Evolutionary conservation across 306 rosid genomes (phyloP).

Genomic region (Cyamopsis tetragonoloba): DNA sequence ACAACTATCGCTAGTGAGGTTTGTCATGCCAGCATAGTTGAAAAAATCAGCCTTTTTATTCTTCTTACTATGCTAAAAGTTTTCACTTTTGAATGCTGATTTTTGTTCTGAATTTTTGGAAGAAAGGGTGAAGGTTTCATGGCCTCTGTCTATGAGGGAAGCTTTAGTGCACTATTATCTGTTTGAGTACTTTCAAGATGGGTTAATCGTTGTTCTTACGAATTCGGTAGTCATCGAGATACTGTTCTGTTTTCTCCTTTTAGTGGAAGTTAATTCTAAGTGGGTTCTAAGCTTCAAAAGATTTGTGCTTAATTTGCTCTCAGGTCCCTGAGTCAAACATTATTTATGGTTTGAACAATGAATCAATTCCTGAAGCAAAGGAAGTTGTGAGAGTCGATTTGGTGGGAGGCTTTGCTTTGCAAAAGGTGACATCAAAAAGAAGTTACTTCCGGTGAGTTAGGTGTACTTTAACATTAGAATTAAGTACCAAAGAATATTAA

Average conservation of each 20-base stretch:
- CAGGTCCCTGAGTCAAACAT: constrained; percentile 55
- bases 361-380: constrained; percentile 54
- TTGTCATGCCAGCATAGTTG: constrained; percentile 25
- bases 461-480: neutral
- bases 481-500: too few species aligned
- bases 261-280: neutral
- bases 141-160: constrained; percentile 86
- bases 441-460: constrained; percentile 78
- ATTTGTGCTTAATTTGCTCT: constrained; percentile 8
- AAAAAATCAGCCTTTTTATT: neutral
- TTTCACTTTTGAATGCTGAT: constrained; percentile 32
- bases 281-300: constrained; percentile 9
- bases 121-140: constrained; percentile 83
- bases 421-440: constrained; percentile 63
- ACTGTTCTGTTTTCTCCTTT: neutral
- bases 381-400: constrained; percentile 67
- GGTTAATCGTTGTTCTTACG: constrained; percentile 59
- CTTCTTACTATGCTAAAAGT: neutral
- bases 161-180: constrained; percentile 62
- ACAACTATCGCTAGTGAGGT: constrained; percentile 82
- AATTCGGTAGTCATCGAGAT: constrained; percentile 50
- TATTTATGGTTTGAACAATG: constrained; percentile 40
- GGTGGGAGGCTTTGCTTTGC: constrained; percentile 85
- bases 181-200: constrained; percentile 79
- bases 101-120: constrained; percentile 53